A percentile compares a stretch with the other conserved stretches of the same genome.
Conservation (phyloP, 495 filamentous ascomycete genomes). For the Penicillium turbatum region DNA sequence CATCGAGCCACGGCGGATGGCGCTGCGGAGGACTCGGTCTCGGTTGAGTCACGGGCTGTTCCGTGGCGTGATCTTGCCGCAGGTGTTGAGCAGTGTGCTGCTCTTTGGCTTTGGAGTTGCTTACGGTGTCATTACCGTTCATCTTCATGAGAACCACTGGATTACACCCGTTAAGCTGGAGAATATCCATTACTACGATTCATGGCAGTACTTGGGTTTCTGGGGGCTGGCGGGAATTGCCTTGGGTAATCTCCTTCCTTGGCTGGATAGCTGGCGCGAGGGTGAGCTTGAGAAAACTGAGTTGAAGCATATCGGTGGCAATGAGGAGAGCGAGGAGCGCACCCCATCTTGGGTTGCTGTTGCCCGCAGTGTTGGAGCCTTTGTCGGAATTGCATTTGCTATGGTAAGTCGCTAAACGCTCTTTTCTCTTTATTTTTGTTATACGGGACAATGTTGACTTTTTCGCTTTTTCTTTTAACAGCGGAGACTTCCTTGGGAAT, state of each 20-base stretch:
- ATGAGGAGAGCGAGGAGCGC: slow-evolving; percentile 29
- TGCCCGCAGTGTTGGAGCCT: slow-evolving; percentile 84
- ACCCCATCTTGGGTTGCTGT: slow-evolving; percentile 73
- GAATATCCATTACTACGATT: slow-evolving; percentile 52
- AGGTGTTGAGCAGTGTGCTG: slow-evolving; percentile 52
- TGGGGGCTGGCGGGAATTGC: slow-evolving; percentile 80
- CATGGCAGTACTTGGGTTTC: slow-evolving; percentile 65
- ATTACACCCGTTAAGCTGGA: slow-evolving; percentile 60
- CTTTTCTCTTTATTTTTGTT: slow-evolving; percentile 2
- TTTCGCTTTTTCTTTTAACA: slow-evolving; percentile 31
- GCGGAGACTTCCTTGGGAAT: slow-evolving; percentile 87
- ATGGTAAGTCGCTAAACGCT: slow-evolving; percentile 57
- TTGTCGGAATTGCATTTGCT: slow-evolving; percentile 94
- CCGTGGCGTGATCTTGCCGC: slow-evolving; percentile 42
- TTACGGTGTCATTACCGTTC: slow-evolving; percentile 82
- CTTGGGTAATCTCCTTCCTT: slow-evolving; percentile 76
- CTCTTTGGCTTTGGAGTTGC: slow-evolving; percentile 79
- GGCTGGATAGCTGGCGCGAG: slow-evolving; percentile 68
- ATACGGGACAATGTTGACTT: slow-evolving; percentile 13
- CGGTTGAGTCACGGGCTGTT: slow-evolving; percentile 42
- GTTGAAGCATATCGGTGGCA: slow-evolving; percentile 17
- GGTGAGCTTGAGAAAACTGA: slow-evolving; percentile 21
- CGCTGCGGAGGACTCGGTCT: slow-evolving; percentile 34
- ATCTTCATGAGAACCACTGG: slow-evolving; percentile 67
- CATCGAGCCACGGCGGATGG: slow-evolving; percentile 28